phyloP scores from a whole-genome alignment of 345 rosid species.

The Zanthoxylum bungeanum region DNA sequence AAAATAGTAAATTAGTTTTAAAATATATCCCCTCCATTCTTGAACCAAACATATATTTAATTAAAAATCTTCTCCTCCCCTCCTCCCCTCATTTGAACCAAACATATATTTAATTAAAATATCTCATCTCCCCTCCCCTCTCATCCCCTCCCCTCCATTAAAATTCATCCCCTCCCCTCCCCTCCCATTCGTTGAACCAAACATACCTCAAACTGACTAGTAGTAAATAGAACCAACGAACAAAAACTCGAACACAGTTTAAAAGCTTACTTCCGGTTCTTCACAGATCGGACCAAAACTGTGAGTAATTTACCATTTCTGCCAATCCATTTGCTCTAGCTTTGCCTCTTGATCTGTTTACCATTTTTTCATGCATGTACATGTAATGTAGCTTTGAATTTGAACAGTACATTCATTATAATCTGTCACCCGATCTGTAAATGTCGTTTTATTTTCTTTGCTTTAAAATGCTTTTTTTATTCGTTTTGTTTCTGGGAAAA shows the following conservation, averaged over 20 bases:
- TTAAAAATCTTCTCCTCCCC: no score
- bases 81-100: no score
- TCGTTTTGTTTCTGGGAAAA: constrained; percentile 18
- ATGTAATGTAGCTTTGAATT: constrained; percentile 20
- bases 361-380: constrained; percentile 18
- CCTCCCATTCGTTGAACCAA: no score
- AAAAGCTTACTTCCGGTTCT: constrained; percentile 12
- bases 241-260: constrained; percentile 1
- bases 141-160: no score
- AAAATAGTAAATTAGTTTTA: no score
- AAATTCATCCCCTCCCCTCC: no score
- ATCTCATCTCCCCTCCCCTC: no score
- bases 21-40: no score
- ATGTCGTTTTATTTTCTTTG: constrained; percentile 11
- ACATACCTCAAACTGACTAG: background rate
- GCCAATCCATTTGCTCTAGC: constrained; percentile 1
- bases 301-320: constrained; percentile 37
- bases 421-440: constrained; percentile 13
- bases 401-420: background rate
- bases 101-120: no score
- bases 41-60: no score
- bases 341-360: constrained; percentile 16
- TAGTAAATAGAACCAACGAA: constrained; percentile 31
- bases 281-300: constrained; percentile 35
- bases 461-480: background rate